Conservation (phyloP, 169 alveolate genomes). For the Eimeria falciformis region DNA sequence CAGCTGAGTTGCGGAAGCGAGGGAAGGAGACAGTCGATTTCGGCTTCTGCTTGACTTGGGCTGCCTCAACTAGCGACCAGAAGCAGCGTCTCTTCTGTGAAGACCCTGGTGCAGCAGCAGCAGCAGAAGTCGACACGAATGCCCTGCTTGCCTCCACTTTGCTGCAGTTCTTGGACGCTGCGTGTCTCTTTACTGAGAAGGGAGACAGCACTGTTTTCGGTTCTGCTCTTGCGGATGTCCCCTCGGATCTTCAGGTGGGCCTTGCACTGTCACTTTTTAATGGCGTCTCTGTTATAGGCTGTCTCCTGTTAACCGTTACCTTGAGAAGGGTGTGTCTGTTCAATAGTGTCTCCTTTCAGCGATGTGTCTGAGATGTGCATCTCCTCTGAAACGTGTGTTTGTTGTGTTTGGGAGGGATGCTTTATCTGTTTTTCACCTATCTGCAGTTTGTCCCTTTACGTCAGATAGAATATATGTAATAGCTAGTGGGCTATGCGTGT, state of each 20-base stretch:
- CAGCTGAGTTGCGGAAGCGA: background rate
- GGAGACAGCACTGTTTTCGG: conserved; percentile 44
- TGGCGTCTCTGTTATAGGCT: no score
- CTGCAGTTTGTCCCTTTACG: no score
- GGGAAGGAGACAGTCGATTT: background rate
- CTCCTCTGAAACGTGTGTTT: no score
- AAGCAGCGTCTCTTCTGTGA: background rate
- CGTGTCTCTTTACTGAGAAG: background rate
- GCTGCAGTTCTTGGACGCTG: conserved; percentile 36
- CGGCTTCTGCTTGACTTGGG: background rate
- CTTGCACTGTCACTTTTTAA: no score
- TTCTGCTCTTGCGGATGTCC: conserved; percentile 8
- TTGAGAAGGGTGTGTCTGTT: no score
- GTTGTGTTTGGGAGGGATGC: no score
- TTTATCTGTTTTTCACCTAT: no score
- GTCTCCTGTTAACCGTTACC: no score
- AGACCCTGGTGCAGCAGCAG: background rate
- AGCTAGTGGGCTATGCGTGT: no score
- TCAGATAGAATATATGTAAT: no score
- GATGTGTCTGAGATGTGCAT: no score
- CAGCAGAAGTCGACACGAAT: background rate
- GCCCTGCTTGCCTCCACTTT: background rate
- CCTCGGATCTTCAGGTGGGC: background rate
- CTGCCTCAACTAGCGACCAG: background rate
- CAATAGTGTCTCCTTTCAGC: no score